Evolutionary conservation across 2,329 filamentous ascomycete genomes (phyloP).

Genomic region (Aspergillus aculeatus): DNA sequence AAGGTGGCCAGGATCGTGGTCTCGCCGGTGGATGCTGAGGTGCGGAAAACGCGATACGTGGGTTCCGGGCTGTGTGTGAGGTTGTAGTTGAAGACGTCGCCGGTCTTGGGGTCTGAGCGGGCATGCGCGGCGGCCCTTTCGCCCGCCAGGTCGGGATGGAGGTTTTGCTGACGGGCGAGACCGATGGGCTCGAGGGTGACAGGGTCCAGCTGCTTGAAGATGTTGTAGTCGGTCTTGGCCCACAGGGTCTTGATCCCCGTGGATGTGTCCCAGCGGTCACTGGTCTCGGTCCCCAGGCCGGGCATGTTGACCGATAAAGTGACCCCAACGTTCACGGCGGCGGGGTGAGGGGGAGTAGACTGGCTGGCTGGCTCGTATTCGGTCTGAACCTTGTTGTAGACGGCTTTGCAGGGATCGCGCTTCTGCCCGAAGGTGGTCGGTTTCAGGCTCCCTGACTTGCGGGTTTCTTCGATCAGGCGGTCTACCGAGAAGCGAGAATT

Average conservation of each 20-base stretch:
- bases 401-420: conserved; percentile 69
- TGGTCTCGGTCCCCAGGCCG: conserved; percentile 43
- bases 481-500: conserved; percentile 70
- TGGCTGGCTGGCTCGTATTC: conserved; percentile 18
- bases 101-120: conserved; percentile 67
- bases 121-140: conserved; percentile 69
- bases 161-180: conserved; percentile 55
- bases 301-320: conserved; percentile 66
- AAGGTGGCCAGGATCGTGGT: conserved; percentile 72
- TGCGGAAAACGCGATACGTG: conserved; percentile 69
- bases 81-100: conserved; percentile 80
- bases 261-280: conserved; percentile 27
- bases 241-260: conserved; percentile 52
- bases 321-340: conserved; percentile 65
- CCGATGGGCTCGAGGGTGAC: conserved; percentile 71
- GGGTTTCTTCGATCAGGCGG: conserved; percentile 59
- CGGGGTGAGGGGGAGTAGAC: conserved; percentile 64
- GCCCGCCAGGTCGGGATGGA: conserved; percentile 70
- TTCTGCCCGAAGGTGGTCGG: conserved; percentile 68
- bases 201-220: conserved; percentile 63
- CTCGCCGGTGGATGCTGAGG: conserved; percentile 60
- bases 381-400: conserved; percentile 64
- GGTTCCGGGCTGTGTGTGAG: conserved; percentile 59
- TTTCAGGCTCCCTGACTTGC: conserved; percentile 57
- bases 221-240: conserved; percentile 59